Conservation (phyloP, 2,329 filamentous ascomycete species). For the Penicillium sclerotiorum region DNA sequence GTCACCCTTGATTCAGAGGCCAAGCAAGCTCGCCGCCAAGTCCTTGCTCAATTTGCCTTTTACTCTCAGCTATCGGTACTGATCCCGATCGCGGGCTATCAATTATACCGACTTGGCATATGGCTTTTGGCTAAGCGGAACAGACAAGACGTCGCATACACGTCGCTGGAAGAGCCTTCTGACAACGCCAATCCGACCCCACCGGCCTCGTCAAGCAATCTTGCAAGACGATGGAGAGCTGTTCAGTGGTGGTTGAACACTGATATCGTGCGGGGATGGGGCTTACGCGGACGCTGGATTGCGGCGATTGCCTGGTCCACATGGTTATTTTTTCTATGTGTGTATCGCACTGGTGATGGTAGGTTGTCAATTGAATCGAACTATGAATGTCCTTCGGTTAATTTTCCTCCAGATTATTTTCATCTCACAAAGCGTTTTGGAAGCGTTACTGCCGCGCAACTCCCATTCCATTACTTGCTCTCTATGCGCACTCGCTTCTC, state of each 20-base stretch:
- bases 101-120: not conserved
- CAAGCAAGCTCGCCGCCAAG: slow-evolving; percentile 1
- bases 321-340: slow-evolving; percentile 5
- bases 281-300: slow-evolving; percentile 7
- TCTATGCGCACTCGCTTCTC: slow-evolving; percentile 49
- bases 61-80: slow-evolving; percentile 5
- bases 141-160: not conserved
- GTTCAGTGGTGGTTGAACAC: slow-evolving; percentile 7
- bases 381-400: not conserved
- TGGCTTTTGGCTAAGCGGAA: not conserved
- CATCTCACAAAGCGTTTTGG: slow-evolving; percentile 61
- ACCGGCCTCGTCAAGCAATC: not conserved
- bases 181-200: too few relatives aligned
- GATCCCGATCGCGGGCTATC: slow-evolving; percentile 1
- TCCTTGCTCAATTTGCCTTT: slow-evolving; percentile 5
- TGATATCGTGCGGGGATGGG: slow-evolving; percentile 6
- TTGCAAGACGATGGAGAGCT: not conserved
- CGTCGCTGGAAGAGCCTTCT: not conserved
- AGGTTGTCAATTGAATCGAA: not conserved
- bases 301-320: slow-evolving; percentile 1
- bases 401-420: slow-evolving; percentile 48
- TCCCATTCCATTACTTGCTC: slow-evolving; percentile 58
- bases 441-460: slow-evolving; percentile 55
- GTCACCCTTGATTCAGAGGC: slow-evolving; percentile 8
- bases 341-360: slow-evolving; percentile 8